Evolutionary conservation across 2,329 filamentous ascomycete genomes (phyloP).

Genomic region (Arthrobotrys iridis): DNA sequence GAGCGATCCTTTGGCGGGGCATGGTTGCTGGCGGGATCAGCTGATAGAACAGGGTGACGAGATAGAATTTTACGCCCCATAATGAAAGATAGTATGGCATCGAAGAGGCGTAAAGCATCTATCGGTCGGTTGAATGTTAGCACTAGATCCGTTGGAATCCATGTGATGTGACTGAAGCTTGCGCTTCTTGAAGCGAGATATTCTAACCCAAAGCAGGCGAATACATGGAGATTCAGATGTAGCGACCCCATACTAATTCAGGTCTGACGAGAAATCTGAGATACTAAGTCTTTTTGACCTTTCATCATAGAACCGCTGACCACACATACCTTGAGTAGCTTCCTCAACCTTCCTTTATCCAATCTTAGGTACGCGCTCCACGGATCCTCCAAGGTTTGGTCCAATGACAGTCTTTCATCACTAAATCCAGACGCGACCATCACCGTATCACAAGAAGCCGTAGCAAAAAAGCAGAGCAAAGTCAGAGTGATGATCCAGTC

Average conservation of each 20-base stretch:
- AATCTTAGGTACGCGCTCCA: slow-evolving; percentile 11
- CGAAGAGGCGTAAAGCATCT: slow-evolving; percentile 27
- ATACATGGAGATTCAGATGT: slow-evolving; percentile 11
- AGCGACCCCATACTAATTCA: too few relatives aligned
- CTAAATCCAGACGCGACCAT: slow-evolving; percentile 19
- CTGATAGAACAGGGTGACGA: slow-evolving; percentile 25
- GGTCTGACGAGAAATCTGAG: too few relatives aligned
- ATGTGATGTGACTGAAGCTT: background rate
- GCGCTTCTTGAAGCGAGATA: background rate
- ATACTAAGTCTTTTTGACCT: background rate
- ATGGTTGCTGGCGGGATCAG: slow-evolving; percentile 24
- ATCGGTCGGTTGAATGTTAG: background rate
- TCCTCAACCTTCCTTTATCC: background rate
- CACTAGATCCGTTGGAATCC: background rate
- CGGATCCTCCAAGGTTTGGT: background rate
- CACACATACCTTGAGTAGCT: slow-evolving; percentile 3
- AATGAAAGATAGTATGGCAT: slow-evolving; percentile 7
- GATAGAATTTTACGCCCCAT: slow-evolving; percentile 40
- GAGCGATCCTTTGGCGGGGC: slow-evolving; percentile 26
- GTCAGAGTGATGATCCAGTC: slow-evolving; percentile 29
- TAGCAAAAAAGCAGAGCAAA: background rate
- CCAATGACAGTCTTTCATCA: slow-evolving; percentile 20
- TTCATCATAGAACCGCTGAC: background rate
- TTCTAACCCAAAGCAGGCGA: slow-evolving; percentile 4
- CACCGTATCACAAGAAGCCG: slow-evolving; percentile 15